A percentile compares a stretch with the other conserved stretches of the same genome.
phyloP scores from a whole-genome alignment of 2,329 filamentous ascomycete species.

The Penicillium sp. region DNA sequence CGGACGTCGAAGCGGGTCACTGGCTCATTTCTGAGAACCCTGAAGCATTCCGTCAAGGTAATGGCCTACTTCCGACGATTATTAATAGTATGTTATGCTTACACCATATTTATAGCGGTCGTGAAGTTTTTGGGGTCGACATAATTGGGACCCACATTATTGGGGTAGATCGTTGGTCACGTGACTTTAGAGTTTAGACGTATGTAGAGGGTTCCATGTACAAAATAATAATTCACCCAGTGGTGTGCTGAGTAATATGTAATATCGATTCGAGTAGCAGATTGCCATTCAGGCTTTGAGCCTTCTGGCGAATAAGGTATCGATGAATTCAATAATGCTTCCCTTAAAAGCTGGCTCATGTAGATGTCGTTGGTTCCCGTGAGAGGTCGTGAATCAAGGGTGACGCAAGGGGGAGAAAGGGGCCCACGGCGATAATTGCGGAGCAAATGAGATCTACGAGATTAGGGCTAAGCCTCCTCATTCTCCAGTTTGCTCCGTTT shows the following conservation, averaged over 20 bases:
- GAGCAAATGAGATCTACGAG: not conserved
- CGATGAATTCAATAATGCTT: not conserved
- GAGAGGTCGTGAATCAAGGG: not conserved
- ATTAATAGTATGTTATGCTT: not conserved
- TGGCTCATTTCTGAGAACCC: constrained; percentile 47
- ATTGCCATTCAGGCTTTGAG: not conserved
- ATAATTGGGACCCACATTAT: constrained; percentile 11
- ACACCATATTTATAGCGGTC: constrained; percentile 27
- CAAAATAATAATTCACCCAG: not conserved
- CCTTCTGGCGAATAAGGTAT: not conserved
- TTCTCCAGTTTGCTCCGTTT: constrained; percentile 7
- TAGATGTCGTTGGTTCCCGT: not conserved
- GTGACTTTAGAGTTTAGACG: not conserved
- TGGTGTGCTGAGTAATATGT: not conserved
- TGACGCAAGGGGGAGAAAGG: not conserved
- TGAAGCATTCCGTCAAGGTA: constrained; percentile 42
- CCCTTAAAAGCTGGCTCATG: too few relatives aligned
- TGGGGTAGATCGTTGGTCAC: not conserved
- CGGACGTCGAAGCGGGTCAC: constrained; percentile 43
- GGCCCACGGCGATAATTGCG: not conserved
- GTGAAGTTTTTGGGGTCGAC: constrained; percentile 32
- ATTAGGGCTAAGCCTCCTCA: not conserved
- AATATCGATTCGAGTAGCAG: not conserved
- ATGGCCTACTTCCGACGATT: not conserved
- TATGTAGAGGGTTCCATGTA: not conserved